Evolutionary conservation across 352 stramenopile species (phyloP).

Genomic region (Globisporangium mamillatum): DNA sequence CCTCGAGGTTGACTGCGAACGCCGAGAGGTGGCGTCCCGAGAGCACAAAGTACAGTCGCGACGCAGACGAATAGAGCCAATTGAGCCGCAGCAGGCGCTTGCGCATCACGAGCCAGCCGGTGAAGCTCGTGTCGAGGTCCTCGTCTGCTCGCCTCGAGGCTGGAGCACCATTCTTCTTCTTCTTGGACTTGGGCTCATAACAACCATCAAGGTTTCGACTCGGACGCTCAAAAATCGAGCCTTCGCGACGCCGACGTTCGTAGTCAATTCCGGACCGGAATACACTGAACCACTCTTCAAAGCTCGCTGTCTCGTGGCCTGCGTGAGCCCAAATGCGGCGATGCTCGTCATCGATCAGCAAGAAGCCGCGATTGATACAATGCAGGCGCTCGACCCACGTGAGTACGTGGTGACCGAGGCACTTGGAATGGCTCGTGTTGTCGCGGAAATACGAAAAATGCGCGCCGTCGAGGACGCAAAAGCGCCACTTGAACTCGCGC

Average conservation of each 20-base stretch:
- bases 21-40: constrained; percentile 24
- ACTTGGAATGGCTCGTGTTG: constrained; percentile 9
- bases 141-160: constrained; percentile 5
- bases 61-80: constrained; percentile 21
- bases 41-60: constrained; percentile 37
- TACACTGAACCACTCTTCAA: constrained; percentile 36
- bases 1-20: constrained; percentile 43
- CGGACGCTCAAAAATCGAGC: constrained; percentile 23
- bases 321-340: constrained; percentile 38
- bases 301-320: constrained; percentile 27
- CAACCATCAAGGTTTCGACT: neutral
- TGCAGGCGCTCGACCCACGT: constrained; percentile 36
- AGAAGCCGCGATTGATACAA: constrained; percentile 38
- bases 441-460: constrained; percentile 28
- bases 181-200: neutral
- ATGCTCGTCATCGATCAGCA: constrained; percentile 28
- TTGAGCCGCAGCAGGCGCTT: constrained; percentile 16
- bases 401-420: constrained; percentile 20
- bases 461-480: constrained; percentile 40
- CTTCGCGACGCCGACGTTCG: constrained; percentile 11
- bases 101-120: constrained; percentile 30
- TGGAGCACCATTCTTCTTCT: neutral
- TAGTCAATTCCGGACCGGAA: constrained; percentile 21
- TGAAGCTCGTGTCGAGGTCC: constrained; percentile 17
- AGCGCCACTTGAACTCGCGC: constrained; percentile 36